Evolutionary conservation across 768 basidiomycete species (phyloP), one percentile per base, ranked within the genome.

Genomic region (Suillus fuscotomentosus): DNA sequence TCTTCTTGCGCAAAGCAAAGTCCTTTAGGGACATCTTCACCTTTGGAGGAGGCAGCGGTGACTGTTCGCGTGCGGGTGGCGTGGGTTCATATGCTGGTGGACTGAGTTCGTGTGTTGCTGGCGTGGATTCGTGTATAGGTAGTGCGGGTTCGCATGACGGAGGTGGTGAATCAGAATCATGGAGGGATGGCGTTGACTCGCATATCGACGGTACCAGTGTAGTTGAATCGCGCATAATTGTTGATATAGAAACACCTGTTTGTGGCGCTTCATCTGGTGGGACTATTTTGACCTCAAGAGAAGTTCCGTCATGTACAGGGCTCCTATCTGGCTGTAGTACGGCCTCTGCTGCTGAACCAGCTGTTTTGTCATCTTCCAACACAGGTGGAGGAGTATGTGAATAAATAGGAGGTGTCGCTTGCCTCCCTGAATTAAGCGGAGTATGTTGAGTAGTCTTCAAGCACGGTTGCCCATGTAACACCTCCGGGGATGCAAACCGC

Each of bases 21-120:
- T 88, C 86, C 67, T 83, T 84, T 56, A 88, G 71, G 0, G 86
- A 84, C 73, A 87, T 68, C 64, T 81, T 81, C 67, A 86, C 86
- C 51, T 87, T 85, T 56, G 85, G 84, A 14, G 75, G 74, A 7
- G 76, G 75, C 14, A 73, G 76, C 0, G 75, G 74, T 2, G 76
- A 79, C 2, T 67, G 69, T 5, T 69, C 72, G 20, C 48, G 68
- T 42, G 57, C 13, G 27, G 60, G 62, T 22, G 61, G 66, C 2
- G 56, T 34, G 45, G 66, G 60, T 14, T 57, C 71, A 20, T 60
- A 27, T 22, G 68, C 63, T 22, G 64, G 31, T 24, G 20, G 17
- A 53, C 63, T 67, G 38, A 64, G 61, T 43, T 71, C 70, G n/a
- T 63, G 59, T 39, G 62, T 56, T 24, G 63, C 60, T 8, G 66